phyloP scores from a whole-genome alignment of 345 rosid species.

The Hibiscus mutabilis region DNA sequence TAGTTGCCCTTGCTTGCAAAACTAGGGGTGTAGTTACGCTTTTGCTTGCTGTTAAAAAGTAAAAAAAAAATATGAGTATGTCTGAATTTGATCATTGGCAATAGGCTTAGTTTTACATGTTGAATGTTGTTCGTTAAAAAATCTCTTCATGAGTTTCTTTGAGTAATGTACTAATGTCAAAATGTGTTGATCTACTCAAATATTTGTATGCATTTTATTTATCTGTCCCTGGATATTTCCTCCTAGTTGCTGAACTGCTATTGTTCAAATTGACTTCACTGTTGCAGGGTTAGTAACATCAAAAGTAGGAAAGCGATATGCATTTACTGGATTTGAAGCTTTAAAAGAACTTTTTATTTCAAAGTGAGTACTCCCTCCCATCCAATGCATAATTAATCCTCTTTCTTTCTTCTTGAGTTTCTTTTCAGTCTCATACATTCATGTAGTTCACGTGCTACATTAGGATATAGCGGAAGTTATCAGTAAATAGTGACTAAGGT shows the following conservation, averaged over 20 bases:
- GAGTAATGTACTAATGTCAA: background rate
- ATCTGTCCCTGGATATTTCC: background rate
- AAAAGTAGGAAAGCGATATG: constrained; percentile 90
- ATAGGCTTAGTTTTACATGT: background rate
- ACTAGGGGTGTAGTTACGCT: background rate
- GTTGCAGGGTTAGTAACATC: constrained; percentile 85
- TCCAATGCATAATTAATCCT: background rate
- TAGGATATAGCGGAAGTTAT: background rate
- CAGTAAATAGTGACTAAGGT: background rate
- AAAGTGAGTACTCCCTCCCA: constrained; percentile 37
- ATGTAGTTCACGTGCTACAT: background rate
- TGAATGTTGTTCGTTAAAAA: background rate
- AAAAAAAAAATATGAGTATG: background rate
- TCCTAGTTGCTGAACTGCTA: background rate
- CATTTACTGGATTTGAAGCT: constrained; percentile 81
- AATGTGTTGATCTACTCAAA: background rate
- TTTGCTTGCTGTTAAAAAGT: background rate
- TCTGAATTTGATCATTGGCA: background rate
- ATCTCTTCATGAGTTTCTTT: background rate
- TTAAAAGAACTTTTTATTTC: constrained; percentile 70
- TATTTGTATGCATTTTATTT: background rate
- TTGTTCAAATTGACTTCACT: background rate
- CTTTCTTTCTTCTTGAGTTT: background rate
- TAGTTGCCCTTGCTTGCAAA: background rate
- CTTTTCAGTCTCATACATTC: background rate